These are phyloP conservation scores for Rhizopogon vinicolor DNA, from an alignment of 768 basidiomycete species.

Conservation along the genomic window DNA sequence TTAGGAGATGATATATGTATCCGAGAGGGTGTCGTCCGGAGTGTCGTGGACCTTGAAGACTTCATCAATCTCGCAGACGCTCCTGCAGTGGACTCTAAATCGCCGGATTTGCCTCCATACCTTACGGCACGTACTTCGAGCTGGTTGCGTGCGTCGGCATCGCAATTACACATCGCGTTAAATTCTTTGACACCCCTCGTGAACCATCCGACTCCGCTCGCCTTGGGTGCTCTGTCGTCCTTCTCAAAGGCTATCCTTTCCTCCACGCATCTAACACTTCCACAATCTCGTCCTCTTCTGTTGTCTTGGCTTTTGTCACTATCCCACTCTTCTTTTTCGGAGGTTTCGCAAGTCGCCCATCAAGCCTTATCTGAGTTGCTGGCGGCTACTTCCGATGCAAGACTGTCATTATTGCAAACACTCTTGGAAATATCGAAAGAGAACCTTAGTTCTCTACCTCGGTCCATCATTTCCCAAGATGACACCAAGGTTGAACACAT, in stretches of 20 bases:
- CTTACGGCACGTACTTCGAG: conserved; percentile 57
- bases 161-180: conserved; percentile 81
- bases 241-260: conserved; percentile 55
- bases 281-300: conserved; percentile 61
- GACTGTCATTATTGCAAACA: conserved; percentile 45
- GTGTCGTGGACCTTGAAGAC: conserved; percentile 59
- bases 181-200: conserved; percentile 69
- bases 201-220: conserved; percentile 65
- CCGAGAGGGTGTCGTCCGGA: conserved; percentile 51
- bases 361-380: conserved; percentile 45
- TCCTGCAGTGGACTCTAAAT: conserved; percentile 11
- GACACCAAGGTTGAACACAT: conserved; percentile 73
- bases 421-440: conserved; percentile 61
- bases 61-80: conserved; percentile 34
- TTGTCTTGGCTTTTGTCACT: conserved; percentile 72
- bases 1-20: conserved; percentile 68
- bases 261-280: conserved; percentile 56
- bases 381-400: conserved; percentile 31
- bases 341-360: conserved; percentile 48
- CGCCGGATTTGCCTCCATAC: conserved; percentile 32
- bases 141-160: conserved; percentile 79
- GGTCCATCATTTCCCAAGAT: conserved; percentile 61
- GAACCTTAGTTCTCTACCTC: conserved; percentile 66
- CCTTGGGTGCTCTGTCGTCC: conserved; percentile 50
- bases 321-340: conserved; percentile 51